Evolutionary conservation across 108 stramenopile genomes (phyloP).

Genomic region (Cyclotella atomus): DNA sequence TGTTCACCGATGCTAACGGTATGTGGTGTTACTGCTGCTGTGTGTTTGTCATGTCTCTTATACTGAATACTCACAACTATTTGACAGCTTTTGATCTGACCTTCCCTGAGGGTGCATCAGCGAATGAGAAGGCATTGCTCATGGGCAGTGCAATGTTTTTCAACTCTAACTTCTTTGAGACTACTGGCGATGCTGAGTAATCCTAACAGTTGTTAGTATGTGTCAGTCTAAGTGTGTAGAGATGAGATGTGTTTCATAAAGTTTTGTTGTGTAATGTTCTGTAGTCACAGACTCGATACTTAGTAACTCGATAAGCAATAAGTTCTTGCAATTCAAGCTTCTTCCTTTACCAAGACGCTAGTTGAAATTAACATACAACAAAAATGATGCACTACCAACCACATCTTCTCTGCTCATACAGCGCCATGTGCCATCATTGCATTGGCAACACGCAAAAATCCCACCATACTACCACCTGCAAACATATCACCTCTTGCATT

Average conservation of each 20-base stretch:
- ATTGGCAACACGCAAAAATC: slow-evolving; percentile 96
- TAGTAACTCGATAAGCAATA: too few species aligned
- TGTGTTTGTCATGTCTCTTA: too few species aligned
- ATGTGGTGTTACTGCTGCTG: too few species aligned
- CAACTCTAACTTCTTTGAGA: slow-evolving; percentile 76
- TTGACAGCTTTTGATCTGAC: slow-evolving; percentile 68
- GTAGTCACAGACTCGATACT: too few species aligned
- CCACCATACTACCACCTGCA: slow-evolving; percentile 91
- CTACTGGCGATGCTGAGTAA: slow-evolving; percentile 5
- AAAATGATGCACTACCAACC: background rate
- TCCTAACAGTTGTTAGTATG: background rate
- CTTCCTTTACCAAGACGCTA: too few species aligned
- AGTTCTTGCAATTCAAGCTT: too few species aligned
- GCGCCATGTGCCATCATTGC: slow-evolving; percentile 95
- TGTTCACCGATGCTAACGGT: slow-evolving; percentile 72
- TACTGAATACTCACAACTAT: too few species aligned
- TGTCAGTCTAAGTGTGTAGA: background rate
- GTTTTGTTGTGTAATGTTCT: too few species aligned
- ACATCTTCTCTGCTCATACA: slow-evolving; percentile 60
- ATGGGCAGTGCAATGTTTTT: slow-evolving; percentile 67
- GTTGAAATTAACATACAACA: background rate
- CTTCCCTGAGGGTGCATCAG: slow-evolving; percentile 63
- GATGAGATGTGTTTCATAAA: too few species aligned
- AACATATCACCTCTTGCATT: slow-evolving; percentile 93
- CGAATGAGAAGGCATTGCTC: slow-evolving; percentile 67